Percentiles rank a stretch among this genome's conserved stretches.
Conservation (phyloP, 2,329 filamentous ascomycete species). For the Colletotrichum costaricense region DNA sequence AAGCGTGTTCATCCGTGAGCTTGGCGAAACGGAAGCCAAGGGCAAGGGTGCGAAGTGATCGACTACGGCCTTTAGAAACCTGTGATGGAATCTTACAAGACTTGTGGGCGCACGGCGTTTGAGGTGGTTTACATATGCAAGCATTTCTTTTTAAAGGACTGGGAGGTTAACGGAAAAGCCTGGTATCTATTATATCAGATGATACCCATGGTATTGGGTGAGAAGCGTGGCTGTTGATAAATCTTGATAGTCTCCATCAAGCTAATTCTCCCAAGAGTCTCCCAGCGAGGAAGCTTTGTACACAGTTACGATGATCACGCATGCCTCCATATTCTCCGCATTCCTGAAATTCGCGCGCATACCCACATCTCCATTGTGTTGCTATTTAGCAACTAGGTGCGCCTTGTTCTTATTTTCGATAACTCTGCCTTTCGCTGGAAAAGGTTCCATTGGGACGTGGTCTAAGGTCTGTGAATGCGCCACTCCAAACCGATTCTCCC, state of each 20-base stretch:
- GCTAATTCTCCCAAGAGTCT: constrained; percentile 1
- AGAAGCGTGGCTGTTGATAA: constrained; percentile 12
- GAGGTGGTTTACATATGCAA: constrained; percentile 39
- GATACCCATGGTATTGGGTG: constrained; percentile 28
- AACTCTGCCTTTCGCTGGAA: no score
- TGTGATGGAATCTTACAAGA: constrained; percentile 36
- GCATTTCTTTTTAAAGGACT: constrained; percentile 43
- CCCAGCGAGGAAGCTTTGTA: background rate
- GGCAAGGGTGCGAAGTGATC: constrained; percentile 79
- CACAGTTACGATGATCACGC: background rate
- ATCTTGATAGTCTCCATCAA: background rate
- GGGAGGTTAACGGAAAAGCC: constrained; percentile 35
- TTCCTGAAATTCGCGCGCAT: background rate
- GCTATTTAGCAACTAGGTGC: no score
- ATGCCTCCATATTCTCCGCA: background rate
- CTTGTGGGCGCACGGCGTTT: constrained; percentile 37
- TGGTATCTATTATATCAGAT: constrained; percentile 34
- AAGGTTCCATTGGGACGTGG: background rate
- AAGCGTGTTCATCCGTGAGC: constrained; percentile 83
- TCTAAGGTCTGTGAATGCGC: background rate
- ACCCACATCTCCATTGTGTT: background rate
- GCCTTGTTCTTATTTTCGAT: background rate
- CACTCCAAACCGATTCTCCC: background rate
- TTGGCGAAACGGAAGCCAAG: constrained; percentile 89
- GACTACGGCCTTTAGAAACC: background rate